Base-by-base conservation (phyloP, 202 grass and related monocot species). In the Sporobolus alterniflorus region DNA sequence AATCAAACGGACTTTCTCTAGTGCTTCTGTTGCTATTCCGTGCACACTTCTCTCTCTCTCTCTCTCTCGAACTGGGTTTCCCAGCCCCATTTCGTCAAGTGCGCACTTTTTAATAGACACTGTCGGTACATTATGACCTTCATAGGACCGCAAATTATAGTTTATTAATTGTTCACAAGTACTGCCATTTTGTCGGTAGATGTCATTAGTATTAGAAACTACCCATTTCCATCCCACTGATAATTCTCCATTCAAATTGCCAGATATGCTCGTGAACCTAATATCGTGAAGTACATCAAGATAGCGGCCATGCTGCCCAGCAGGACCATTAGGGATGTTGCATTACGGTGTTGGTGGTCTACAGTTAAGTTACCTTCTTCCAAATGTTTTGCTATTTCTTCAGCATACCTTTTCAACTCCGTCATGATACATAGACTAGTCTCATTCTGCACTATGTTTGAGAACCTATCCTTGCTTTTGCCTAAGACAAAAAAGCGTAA, bases 261-360 rank as follows among this genome's bases (percentile, higher is more conserved):
- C 79, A 99, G 96, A 77, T 89, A 90, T 73, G 83, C 81, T 65
- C 81, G 89, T 31, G 89, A 96, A 76, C 81, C 87, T 59, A 95
- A 77, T 74, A 94, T 99, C 67, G 94, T 94, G 85, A 99, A 59
- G 87, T 96, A 99, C 75, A 79, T 89, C 75, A 99, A 99, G 77
- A 92, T 99, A 90, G 93, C 96, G 15, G 85, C 93, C 77, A 94
- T 91, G 89, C 88, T 99, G 69, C 96, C 87, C 70, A 80, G 89
- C 52, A 96, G 90, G 76, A 99, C 93, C 44, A 92, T 99, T 76
- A 96, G 96, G 44, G 96, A 99, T 87, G 93, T 99, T 66, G 96
- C 96, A 67, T 82, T 96, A 72, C 87, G 85, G 69, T 99, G 96
- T 68, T 93, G 81, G 77, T 94, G 91, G 92, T 56, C 57, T 82